Evolutionary conservation across 129 eudicot species (phyloP).

Genomic region (Smallanthus sonchifolius): DNA sequence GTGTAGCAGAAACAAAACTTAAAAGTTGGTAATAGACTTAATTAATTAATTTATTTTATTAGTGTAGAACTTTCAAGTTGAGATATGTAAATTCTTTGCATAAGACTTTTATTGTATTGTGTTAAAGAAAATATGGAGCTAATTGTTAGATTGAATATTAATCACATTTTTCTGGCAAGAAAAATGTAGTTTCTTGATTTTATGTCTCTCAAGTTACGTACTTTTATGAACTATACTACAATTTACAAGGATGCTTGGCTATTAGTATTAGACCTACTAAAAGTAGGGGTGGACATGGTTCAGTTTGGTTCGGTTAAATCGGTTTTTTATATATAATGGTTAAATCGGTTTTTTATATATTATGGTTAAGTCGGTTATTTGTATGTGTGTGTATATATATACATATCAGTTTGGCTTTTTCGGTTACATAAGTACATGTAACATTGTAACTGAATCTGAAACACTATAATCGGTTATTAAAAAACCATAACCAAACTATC

Average conservation of each 20-base stretch:
- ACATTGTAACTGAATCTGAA: no score
- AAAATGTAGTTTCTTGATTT: neutral
- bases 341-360: no score
- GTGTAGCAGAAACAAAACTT: neutral
- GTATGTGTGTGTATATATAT: no score
- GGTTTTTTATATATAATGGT: no score
- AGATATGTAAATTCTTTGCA: neutral
- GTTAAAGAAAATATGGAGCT: neutral
- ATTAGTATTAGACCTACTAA: neutral
- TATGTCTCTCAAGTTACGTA: neutral
- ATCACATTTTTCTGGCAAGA: neutral
- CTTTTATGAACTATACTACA: neutral
- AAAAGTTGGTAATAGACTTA: neutral
- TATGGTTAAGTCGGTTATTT: no score
- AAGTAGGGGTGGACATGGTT: neutral
- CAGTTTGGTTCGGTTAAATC: neutral
- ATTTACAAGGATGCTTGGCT: neutral
- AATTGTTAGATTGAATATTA: conserved; percentile 2
- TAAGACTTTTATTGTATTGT: neutral
- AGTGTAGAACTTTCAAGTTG: neutral
- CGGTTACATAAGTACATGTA: no score
- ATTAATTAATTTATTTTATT: neutral
- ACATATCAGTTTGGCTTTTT: no score
- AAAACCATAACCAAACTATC: no score
- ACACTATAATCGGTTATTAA: no score